Evolutionary conservation across 257 asterid genomes (phyloP), one percentile per base, ranked within the genome.

Genomic region (Jasminum sambac): DNA sequence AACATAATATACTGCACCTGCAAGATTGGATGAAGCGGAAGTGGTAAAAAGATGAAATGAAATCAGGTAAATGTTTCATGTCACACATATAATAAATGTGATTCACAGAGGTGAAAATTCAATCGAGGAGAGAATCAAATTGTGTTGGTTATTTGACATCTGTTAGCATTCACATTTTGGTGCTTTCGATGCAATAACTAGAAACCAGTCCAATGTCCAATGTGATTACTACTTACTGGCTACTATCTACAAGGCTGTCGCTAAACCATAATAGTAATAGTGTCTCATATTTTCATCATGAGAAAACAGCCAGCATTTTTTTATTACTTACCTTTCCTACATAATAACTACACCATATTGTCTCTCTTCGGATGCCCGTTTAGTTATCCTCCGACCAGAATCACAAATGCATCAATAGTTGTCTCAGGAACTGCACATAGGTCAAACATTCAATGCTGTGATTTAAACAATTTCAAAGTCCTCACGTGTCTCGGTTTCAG

Each of bases 21-120:
- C 23, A 46, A 46, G 57, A 46, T 44, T 16, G 7, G n/a, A 44
- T 16, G 55, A 14, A 44, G 6, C 21, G 0, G 21, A 14, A 5
- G 55, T 46, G 9, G 23, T 36, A 24, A 13, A 2, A 8, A 43
- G 16, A 14, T 24, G 43, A 6, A 43, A 43, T 12, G 14, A 43
- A 21, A 66, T 12, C 16, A 42, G 25, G 46, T 14, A 36, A 19
- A 43, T 11, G 41, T 42, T 19, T 19, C 55, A 11, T 8, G 13
- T 64, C 36, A 25, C 36, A 25, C 7, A 64, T 41, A 55, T 21
- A 66, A 66, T 12, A 25, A 43, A 66, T 66, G 25, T 55, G 36
- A 24, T 66, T 66, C 24, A n/a, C 17, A 7, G 17, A 46, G 57
- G n/a, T 16, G 5, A 14, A n/a, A 46, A 46, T 46, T 46, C 57